Conservation (phyloP, 768 basidiomycete genomes). For the Boletus rufocinnamomeus region DNA sequence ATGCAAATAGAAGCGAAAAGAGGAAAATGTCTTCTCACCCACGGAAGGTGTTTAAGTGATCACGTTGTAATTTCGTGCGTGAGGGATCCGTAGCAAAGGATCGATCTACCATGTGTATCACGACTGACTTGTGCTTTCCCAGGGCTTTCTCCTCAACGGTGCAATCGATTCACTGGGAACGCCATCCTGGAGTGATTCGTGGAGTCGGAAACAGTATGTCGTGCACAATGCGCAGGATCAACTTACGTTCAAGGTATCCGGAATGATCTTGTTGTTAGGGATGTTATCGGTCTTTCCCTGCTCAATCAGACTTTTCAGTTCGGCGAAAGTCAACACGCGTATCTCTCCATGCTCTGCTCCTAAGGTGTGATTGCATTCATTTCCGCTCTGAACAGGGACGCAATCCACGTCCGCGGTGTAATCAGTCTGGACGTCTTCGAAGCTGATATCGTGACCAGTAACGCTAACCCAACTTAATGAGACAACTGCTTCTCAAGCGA, state of each 20-base stretch:
- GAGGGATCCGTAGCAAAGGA: slow-evolving; percentile 6
- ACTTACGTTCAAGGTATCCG: slow-evolving; percentile 65
- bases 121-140: slow-evolving; percentile 46
- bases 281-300: slow-evolving; percentile 71
- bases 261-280: slow-evolving; percentile 76
- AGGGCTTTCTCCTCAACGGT: slow-evolving; percentile 61
- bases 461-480: slow-evolving; percentile 29
- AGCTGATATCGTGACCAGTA: slow-evolving; percentile 29
- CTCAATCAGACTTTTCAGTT: slow-evolving; percentile 71
- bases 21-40: slow-evolving; percentile 15
- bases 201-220: slow-evolving; percentile 1
- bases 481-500: slow-evolving; percentile 35
- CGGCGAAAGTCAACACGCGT: slow-evolving; percentile 60
- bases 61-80: slow-evolving; percentile 19
- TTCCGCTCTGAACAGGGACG: slow-evolving; percentile 22
- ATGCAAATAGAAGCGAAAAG: slow-evolving; percentile 5
- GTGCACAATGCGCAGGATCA: not conserved
- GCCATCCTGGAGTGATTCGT: slow-evolving; percentile 43
- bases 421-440: slow-evolving; percentile 29
- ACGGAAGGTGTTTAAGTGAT: slow-evolving; percentile 4
- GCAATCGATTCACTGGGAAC: slow-evolving; percentile 58
- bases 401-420: slow-evolving; percentile 13
- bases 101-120: slow-evolving; percentile 24
- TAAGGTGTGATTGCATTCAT: slow-evolving; percentile 18
- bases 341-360: slow-evolving; percentile 32